A percentile compares a stretch with the other conserved stretches of the same genome.
phyloP scores from a whole-genome alignment of 164 flowering plant genomes.

The Tinospora cordifolia region DNA sequence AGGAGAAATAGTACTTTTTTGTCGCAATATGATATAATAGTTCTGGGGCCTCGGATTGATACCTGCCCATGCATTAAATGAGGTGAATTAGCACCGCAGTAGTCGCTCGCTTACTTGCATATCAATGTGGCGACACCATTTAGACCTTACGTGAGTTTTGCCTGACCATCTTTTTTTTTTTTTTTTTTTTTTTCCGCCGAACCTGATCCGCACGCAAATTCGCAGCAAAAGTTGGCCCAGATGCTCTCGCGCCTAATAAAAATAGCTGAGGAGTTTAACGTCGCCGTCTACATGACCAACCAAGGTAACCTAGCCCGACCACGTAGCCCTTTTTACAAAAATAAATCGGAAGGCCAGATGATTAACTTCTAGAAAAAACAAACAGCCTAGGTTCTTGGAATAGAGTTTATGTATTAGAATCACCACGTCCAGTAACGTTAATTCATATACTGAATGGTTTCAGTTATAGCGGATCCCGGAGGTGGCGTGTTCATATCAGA shows the following conservation, averaged over 20 bases:
- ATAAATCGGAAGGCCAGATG: no score
- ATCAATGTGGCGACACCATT: neutral
- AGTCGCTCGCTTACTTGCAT: neutral
- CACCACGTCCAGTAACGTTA: neutral
- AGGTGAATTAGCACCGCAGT: neutral
- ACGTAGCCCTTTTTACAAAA: neutral
- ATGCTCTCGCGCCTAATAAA: conserved; percentile 88
- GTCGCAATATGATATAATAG: no score
- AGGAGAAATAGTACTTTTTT: no score
- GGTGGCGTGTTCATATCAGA: conserved; percentile 89
- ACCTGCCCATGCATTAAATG: neutral
- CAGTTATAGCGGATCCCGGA: conserved; percentile 97
- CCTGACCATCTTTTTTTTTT: no score
- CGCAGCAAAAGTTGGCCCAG: conserved; percentile 98
- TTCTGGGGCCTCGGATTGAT: no score
- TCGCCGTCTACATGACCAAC: conserved; percentile 96
- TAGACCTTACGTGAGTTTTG: neutral
- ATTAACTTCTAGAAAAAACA: no score
- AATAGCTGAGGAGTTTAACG: conserved; percentile 94
- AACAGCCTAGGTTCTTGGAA: no score
- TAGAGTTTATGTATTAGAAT: no score
- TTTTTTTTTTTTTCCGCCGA: no score
- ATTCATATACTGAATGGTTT: conserved; percentile 12
- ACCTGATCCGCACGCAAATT: conserved; percentile 2
- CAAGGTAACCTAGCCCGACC: conserved; percentile 50